Percentiles rank a stretch among this genome's conserved stretches.
Evolutionary conservation across 805 yeast species (phyloP).

Genomic region (Lipomyces orientalis): DNA sequence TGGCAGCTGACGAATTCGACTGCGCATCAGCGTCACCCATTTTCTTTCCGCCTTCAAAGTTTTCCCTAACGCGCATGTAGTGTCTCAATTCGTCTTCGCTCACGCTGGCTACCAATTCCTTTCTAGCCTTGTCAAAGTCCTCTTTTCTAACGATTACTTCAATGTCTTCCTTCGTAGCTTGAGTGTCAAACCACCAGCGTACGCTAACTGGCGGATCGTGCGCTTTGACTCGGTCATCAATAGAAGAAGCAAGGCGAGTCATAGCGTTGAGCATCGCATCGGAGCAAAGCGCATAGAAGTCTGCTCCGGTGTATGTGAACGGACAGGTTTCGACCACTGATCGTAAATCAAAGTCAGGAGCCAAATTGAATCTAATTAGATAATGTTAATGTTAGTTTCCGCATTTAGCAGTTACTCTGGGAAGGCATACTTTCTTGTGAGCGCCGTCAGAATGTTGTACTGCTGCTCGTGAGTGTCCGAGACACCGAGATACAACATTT

Average conservation of each 20-base stretch:
- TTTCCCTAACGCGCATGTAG: conserved; percentile 75
- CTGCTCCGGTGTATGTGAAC: conserved; percentile 96
- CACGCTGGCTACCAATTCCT: conserved; percentile 79
- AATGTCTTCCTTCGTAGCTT: conserved; percentile 69
- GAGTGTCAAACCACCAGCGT: conserved; percentile 89
- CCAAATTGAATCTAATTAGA: conserved; percentile 50
- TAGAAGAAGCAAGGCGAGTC: conserved; percentile 82
- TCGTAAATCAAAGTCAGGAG: conserved; percentile 61
- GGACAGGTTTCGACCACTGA: conserved; percentile 74
- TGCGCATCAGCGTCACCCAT: neutral
- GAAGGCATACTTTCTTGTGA: conserved; percentile 75
- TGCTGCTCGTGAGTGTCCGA: conserved; percentile 91
- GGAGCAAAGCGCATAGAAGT: conserved; percentile 92
- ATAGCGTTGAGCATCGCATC: conserved; percentile 96
- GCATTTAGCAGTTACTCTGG: neutral
- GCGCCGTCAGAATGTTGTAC: conserved; percentile 79
- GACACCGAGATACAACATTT: conserved; percentile 90
- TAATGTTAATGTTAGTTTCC: neutral
- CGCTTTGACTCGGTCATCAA: conserved; percentile 65
- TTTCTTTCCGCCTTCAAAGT: conserved; percentile 67
- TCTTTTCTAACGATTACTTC: conserved; percentile 68
- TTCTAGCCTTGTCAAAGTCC: conserved; percentile 80
- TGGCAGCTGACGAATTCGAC: neutral
- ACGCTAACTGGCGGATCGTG: conserved; percentile 65
- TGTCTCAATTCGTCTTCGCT: conserved; percentile 86